Conservation (phyloP, 108 stramenopile species). For the Fragilaria radians region DNA sequence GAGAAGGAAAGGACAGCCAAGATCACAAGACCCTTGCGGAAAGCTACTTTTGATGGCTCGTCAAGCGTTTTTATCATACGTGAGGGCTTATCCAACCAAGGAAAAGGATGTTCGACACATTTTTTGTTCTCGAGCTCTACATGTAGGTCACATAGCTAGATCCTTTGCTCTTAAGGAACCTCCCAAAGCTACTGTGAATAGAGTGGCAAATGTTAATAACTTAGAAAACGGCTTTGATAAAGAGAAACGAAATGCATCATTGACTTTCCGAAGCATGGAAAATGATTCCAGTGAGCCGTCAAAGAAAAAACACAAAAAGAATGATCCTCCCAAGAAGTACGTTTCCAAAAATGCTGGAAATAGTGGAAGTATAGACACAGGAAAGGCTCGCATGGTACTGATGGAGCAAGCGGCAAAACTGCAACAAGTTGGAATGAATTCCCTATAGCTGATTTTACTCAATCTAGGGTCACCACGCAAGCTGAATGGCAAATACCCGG, state of each 20-base stretch:
- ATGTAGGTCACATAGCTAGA: slow-evolving; percentile 81
- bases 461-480: no score
- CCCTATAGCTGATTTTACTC: no score
- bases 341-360: not conserved
- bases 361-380: slow-evolving; percentile 1
- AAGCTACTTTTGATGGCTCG: slow-evolving; percentile 59
- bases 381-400: slow-evolving; percentile 14
- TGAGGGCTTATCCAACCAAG: slow-evolving; percentile 82
- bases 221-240: slow-evolving; percentile 11
- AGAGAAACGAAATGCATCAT: slow-evolving; percentile 17
- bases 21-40: slow-evolving; percentile 15
- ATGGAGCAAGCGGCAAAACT: slow-evolving; percentile 32
- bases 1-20: slow-evolving; percentile 20
- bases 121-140: slow-evolving; percentile 73
- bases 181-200: slow-evolving; percentile 56
- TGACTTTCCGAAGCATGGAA: slow-evolving; percentile 19
- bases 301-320: slow-evolving; percentile 1
- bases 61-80: slow-evolving; percentile 62
- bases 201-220: slow-evolving; percentile 19
- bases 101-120: slow-evolving; percentile 79
- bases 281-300: not conserved
- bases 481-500: no score
- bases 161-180: slow-evolving; percentile 82
- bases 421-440: slow-evolving; percentile 37
- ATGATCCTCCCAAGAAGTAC: not conserved